Base-by-base conservation (phyloP, 2,329 filamentous ascomycete species). In the Pestalotiopsis sp. region DNA sequence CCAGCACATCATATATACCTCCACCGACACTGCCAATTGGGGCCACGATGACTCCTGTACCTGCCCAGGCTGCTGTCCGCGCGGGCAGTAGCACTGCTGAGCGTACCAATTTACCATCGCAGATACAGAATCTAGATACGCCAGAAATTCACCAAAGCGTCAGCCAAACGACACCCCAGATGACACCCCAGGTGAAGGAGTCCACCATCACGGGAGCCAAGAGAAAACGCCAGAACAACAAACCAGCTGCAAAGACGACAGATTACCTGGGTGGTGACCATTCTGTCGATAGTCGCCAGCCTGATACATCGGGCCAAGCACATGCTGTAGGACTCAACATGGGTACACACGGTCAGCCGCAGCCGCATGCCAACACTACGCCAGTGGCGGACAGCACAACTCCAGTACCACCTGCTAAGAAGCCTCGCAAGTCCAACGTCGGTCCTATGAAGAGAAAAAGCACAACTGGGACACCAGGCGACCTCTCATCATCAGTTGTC, bases 121-220 rank as follows among this genome's bases (percentile, higher is more conserved):
- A 70, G 57, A 45, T 66, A 41, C 41, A 68, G 25, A 64, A 70
- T 56, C 14, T 36, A 20, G n/a, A 17, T 39, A 52, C 11, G 62
- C 41, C 27, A 52, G 64, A 66, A 58, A 69, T 27, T 39, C 67
- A 14, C 13, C 58, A 39, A 27, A 39, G 27, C 27, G 38, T 39
- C 45, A 52, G 20, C 70, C 20, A 67, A 62, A 45, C 71, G 3
- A 72, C 72, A 13, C 73, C 68, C 9, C 56, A 20, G 56, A 7
- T 52, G 11, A 52, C 45, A 52, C 45, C 45, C 1, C 72, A 72
- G 66, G 73, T 74, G 66, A 79, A 76, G 68, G 76, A 71, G 71
- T 78, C 77, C 1, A 71, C 76, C n/a, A 77, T 78, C 45, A 73
- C 74, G 25, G 74, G 76, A 5, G 76, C 75, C 66, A 79, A 79